Evolutionary conservation across 2,329 filamentous ascomycete species (phyloP), one percentile per base, ranked within the genome.

Genomic region (Alternaria sp.): DNA sequence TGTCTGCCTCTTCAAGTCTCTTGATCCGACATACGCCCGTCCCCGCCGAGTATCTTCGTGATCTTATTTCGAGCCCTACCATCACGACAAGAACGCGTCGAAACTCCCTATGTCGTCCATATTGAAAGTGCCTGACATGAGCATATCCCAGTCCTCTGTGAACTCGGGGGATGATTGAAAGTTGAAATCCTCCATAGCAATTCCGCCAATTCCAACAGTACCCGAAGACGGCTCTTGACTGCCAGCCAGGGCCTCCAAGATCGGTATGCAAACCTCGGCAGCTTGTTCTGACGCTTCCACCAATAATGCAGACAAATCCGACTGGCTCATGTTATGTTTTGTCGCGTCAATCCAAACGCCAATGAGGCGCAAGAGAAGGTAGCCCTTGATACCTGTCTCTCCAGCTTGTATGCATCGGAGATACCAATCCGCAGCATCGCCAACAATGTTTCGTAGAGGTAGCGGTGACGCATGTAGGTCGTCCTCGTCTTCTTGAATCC

Each of bases 381-480:
- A 71, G 8, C 72, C 74, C 32, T 77, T 77, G 16, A 73, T 60
- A 45, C 72, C 71, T 2, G 71, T 74, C 49, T 77, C 74, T 12
- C 74, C 74, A 18, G 69, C 73, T 52, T 70, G 63, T 7, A 75
- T 67, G 43, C 63, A 66, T 12, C 54, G 56, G 9, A 73, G 34
- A 27, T 63, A 63, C 65, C 69, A 71, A 16, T 49, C 46, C 18
- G 68, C 60, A n/a, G 65, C 67, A n/a, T 73, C 67, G n/a, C 69
- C 55, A 7, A 70, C 27, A 2, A 73, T 60, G 8, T 54, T 45
- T 9, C 68, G 50, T 16, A 76, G 59, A 44, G 63, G 60, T 16
- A 65, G 62, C 22, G 63, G 67, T 28, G 71, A 52, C 4, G 64
- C 62, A 50, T 66, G 62, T 1, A 72, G 53, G 16, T 51, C 49